These are phyloP conservation scores for Curvularia sp. DNA, from an alignment of 2,329 filamentous ascomycete species.

Conservation along the genomic window DNA sequence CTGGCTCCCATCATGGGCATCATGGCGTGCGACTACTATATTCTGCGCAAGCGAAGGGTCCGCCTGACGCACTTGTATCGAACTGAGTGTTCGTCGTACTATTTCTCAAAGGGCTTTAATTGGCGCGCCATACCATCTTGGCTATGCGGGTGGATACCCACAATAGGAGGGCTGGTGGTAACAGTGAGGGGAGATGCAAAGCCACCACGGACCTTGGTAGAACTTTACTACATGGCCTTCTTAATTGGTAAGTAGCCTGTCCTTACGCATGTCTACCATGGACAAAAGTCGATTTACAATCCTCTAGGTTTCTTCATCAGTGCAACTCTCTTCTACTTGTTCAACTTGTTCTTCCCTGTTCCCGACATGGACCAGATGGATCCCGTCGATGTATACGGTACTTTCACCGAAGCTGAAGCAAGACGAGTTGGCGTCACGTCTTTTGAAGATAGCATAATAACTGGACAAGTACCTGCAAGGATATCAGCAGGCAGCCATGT, in stretches of 20 bases:
- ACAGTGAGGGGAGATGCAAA: conserved; percentile 44
- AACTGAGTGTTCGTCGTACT: conserved; percentile 50
- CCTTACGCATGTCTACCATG: not conserved
- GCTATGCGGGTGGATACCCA: conserved; percentile 56
- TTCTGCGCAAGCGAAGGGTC: conserved; percentile 47
- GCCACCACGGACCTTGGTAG: conserved; percentile 50
- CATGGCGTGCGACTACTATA: conserved; percentile 51
- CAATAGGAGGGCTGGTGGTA: conserved; percentile 53
- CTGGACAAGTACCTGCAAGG: not conserved
- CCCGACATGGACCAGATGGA: conserved; percentile 55
- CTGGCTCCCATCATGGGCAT: conserved; percentile 52
- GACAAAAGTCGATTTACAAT: conserved; percentile 5
- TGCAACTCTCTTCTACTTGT: conserved; percentile 38
- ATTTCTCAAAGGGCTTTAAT: conserved; percentile 55
- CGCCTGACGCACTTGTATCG: conserved; percentile 50
- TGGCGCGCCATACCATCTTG: conserved; percentile 55
- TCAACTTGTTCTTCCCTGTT: conserved; percentile 54
- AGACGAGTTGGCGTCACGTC: conserved; percentile 51
- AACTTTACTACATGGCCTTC: conserved; percentile 60
- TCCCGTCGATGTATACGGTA: conserved; percentile 55
- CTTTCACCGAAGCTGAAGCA: conserved; percentile 56
- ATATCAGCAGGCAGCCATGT: conserved; percentile 1
- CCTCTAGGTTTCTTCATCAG: conserved; percentile 52
- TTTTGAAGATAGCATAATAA: conserved; percentile 20
- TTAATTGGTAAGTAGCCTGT: conserved; percentile 48